Conservation (phyloP, 345 rosid species). For the Mangifera indica region DNA sequence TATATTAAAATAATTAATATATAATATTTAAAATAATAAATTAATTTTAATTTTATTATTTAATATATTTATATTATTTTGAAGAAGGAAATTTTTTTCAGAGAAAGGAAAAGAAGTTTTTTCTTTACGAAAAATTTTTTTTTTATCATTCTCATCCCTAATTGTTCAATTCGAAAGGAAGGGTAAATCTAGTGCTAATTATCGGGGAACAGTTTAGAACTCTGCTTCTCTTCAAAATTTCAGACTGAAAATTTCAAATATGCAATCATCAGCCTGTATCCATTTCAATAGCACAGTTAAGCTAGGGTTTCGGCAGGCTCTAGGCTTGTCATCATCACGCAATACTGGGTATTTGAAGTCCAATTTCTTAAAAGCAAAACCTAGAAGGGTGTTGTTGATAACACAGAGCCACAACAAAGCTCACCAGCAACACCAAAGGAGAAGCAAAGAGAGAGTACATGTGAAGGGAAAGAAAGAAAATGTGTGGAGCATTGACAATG, state of each 20-base stretch:
- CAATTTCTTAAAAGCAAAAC: conserved; percentile 9
- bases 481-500: conserved; percentile 82
- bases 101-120: too few species aligned
- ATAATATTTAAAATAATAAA: too few species aligned
- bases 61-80: too few species aligned
- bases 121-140: too few species aligned
- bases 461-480: conserved; percentile 67
- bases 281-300: conserved; percentile 18
- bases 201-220: neutral
- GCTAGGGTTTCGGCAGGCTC: conserved; percentile 33
- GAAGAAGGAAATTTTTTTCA: too few species aligned
- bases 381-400: neutral
- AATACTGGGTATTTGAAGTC: neutral
- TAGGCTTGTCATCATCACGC: conserved; percentile 2
- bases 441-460: conserved; percentile 30
- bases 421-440: conserved; percentile 21
- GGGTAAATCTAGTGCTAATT: neutral
- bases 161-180: too few species aligned
- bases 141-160: too few species aligned
- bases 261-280: conserved; percentile 33
- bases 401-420: conserved; percentile 40
- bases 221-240: neutral
- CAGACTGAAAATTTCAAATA: neutral
- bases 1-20: too few species aligned
- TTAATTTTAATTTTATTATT: too few species aligned